A percentile compares a stretch with the other conserved stretches of the same genome.
phyloP scores from a whole-genome alignment of 257 asterid species.

The Agastache rugosa region DNA sequence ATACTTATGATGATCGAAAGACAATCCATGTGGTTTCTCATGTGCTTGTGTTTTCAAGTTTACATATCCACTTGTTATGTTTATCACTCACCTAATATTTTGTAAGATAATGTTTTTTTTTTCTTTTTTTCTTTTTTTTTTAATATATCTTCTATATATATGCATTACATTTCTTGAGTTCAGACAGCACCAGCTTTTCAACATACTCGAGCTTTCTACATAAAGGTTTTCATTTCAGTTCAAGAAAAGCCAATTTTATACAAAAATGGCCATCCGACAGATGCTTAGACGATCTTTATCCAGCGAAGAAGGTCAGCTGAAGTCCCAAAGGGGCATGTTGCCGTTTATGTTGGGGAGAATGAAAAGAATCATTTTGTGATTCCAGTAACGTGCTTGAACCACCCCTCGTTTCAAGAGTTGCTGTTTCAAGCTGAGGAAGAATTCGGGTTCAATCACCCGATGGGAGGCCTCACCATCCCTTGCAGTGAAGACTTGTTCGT shows the following conservation, averaged over 20 bases:
- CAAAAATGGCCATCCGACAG: slow-evolving; percentile 17
- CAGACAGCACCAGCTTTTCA: background rate
- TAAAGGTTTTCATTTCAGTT: background rate
- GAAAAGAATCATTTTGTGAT: slow-evolving; percentile 27
- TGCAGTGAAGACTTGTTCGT: slow-evolving; percentile 37
- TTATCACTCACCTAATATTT: too few species aligned
- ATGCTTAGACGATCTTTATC: slow-evolving; percentile 23
- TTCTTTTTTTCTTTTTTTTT: too few species aligned
- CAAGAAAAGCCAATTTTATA: background rate
- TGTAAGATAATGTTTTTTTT: too few species aligned
- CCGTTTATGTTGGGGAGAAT: slow-evolving; percentile 31
- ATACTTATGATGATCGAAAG: too few species aligned
- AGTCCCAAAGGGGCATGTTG: slow-evolving; percentile 48
- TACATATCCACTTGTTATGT: too few species aligned
- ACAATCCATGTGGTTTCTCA: too few species aligned
- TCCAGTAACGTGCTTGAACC: slow-evolving; percentile 35
- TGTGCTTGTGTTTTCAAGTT: too few species aligned
- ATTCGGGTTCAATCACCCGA: slow-evolving; percentile 40
- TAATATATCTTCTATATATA: too few species aligned
- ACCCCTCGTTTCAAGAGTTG: slow-evolving; percentile 44
- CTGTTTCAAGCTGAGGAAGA: slow-evolving; percentile 43
- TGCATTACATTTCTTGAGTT: too few species aligned
- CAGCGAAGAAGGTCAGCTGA: slow-evolving; percentile 21
- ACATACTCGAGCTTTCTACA: too few species aligned
- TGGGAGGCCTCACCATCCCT: slow-evolving; percentile 43